A percentile compares a stretch with the other conserved stretches of the same genome.
These are phyloP conservation scores for Houttuynia cordata DNA, from an alignment of 164 flowering plant species.

Conservation along the genomic window DNA sequence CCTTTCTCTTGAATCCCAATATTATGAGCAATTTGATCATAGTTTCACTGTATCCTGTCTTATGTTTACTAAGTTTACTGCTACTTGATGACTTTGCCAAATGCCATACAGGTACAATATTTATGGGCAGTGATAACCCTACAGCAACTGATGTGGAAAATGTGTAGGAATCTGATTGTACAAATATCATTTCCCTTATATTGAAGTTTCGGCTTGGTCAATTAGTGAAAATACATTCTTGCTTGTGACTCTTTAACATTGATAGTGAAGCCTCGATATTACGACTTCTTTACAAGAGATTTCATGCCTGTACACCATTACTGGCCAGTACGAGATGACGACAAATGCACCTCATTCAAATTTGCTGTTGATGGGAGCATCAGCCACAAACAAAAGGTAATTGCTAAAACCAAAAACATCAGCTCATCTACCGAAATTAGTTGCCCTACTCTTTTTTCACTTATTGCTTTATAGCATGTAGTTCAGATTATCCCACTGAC, in stretches of 20 bases:
- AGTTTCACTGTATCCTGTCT: too few species aligned
- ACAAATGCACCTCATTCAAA: constrained; percentile 40
- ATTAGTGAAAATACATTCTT: constrained; percentile 62
- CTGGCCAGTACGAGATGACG: constrained; percentile 44
- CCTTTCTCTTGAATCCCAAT: too few species aligned
- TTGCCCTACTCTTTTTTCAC: neutral
- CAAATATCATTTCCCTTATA: too few species aligned
- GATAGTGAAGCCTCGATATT: constrained; percentile 30
- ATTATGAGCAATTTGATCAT: neutral
- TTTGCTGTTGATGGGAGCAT: constrained; percentile 74
- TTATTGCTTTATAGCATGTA: neutral
- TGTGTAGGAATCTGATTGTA: too few species aligned
- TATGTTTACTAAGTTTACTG: neutral
- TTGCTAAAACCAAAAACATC: too few species aligned
- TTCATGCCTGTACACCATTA: constrained; percentile 48
- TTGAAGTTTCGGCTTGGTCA: constrained; percentile 68
- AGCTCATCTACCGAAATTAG: neutral
- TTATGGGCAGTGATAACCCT: too few species aligned
- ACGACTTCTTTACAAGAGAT: constrained; percentile 58
- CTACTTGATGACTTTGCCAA: neutral
- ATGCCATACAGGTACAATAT: constrained; percentile 41
- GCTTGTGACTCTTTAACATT: constrained; percentile 54
- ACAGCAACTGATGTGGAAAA: too few species aligned
- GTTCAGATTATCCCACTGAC: too few species aligned
- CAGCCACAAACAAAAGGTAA: constrained; percentile 36